phyloP scores from a whole-genome alignment of 805 yeast genomes.

The Myxozyma melibiosi region DNA sequence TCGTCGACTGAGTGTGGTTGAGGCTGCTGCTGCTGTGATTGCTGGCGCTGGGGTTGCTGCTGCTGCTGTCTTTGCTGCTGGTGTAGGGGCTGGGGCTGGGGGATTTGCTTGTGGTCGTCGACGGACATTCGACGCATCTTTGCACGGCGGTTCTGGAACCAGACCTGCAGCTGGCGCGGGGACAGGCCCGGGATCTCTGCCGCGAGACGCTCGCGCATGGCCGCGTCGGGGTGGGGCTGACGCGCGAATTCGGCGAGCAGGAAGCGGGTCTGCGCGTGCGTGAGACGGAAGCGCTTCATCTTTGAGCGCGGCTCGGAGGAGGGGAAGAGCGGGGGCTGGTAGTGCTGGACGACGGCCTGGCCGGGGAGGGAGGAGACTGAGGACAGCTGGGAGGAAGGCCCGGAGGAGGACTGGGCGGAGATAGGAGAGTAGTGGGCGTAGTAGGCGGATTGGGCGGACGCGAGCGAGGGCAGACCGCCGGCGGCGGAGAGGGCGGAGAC shows the following conservation, averaged over 20 bases:
- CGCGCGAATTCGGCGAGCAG: conserved; percentile 27
- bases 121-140: conserved; percentile 22
- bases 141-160: conserved; percentile 34
- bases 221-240: conserved; percentile 29
- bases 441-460: not conserved
- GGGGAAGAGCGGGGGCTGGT: not conserved
- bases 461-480: not conserved
- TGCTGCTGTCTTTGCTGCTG: not conserved
- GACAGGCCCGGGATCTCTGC: conserved; percentile 29
- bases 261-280: conserved; percentile 31
- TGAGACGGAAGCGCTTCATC: conserved; percentile 18
- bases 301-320: conserved; percentile 5
- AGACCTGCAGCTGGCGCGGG: conserved; percentile 31
- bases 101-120: not conserved
- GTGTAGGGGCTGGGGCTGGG: not conserved
- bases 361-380: not conserved
- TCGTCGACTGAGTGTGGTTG: not conserved
- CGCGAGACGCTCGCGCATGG: conserved; percentile 27
- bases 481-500: not conserved
- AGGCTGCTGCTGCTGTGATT: not conserved
- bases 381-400: too few relatives aligned
- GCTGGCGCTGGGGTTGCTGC: not conserved
- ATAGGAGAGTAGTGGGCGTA: conserved; percentile 4
- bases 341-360: not conserved
- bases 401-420: not conserved